These are phyloP conservation scores for Pyrenula massariospora DNA, from an alignment of 495 filamentous ascomycete genomes.

Conservation along the genomic window DNA sequence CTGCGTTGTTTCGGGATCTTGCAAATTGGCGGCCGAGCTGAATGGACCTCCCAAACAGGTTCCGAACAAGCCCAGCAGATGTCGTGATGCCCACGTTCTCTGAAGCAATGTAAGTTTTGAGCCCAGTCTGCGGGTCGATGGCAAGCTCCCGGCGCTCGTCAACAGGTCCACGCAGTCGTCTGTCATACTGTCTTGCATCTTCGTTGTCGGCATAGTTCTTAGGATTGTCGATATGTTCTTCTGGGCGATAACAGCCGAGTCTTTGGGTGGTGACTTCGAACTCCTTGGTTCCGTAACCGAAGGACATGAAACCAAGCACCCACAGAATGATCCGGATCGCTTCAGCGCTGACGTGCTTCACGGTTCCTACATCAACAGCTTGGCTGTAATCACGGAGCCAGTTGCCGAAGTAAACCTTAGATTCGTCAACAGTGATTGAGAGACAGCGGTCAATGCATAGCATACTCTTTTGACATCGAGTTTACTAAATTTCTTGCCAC, in stretches of 20 bases:
- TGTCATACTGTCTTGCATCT: constrained; percentile 74
- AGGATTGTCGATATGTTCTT: constrained; percentile 83
- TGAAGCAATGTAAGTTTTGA: constrained; percentile 88
- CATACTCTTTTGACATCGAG: constrained; percentile 68
- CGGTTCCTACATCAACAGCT: constrained; percentile 66
- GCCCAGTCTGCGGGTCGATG: constrained; percentile 63
- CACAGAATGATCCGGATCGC: constrained; percentile 73
- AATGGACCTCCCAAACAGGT: constrained; percentile 59
- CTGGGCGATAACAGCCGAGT: constrained; percentile 78
- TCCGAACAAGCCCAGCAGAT: constrained; percentile 62
- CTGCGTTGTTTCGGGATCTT: constrained; percentile 47
- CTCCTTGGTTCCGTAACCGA: constrained; percentile 74
- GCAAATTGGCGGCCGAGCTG: constrained; percentile 61
- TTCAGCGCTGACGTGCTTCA: constrained; percentile 79
- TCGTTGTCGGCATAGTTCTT: constrained; percentile 68
- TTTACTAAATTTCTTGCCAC: constrained; percentile 79
- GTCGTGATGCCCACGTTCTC: constrained; percentile 63
- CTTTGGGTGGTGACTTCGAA: constrained; percentile 85
- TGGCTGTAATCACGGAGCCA: constrained; percentile 74
- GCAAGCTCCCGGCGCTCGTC: constrained; percentile 68
- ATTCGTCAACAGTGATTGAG: too few species aligned
- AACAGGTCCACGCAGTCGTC: constrained; percentile 65
- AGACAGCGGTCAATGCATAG: background rate
- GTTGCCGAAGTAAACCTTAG: constrained; percentile 64
- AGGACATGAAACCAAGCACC: constrained; percentile 50